Evolutionary conservation across 2,329 filamentous ascomycete genomes (phyloP), one percentile per base, ranked within the genome.

Genomic region (Alternaria solani): DNA sequence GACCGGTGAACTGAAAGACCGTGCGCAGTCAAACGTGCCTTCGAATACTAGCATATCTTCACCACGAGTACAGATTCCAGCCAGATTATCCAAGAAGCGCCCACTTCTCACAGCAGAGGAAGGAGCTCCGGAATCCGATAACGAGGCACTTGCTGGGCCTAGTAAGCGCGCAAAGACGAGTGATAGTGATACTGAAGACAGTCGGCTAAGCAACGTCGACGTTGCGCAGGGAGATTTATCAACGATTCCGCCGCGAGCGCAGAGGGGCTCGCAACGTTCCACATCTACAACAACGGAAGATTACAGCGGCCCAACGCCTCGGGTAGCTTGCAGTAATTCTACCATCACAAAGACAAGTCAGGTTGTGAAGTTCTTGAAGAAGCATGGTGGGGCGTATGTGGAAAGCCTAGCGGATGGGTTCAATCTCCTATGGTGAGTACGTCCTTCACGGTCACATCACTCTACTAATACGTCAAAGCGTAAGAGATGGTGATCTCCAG

Each of bases 401-500:
- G 67, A 78, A 0, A 65, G 71, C 7, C 66, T 79, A 12, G 74
- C 75, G n/a, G 68, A 71, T 14, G 57, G 56, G 11, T 75, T 68
- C 71, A 76, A 73, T 47, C 55, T 78, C 30, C 61, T 78, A 25
- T 77, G 75, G 75, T 77, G 57, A 64, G 74, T 36, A 38, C 18
- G 61, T 9, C 14, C 8, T 36, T n/a, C 25, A 20, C 14, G n/a
- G 38, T 12, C 14, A 1, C 26, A 23, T 12, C 51, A 25, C 34
- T 26, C 34, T 54, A 23, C 68, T 75, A 61, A 76, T 28, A 5
- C 16, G 3, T 20, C 8, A 23, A 59, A 79, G 83, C 59, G 75
- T 83, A 2, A 75, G 75, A 30, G 65, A 77, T 26, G 75, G 75
- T 7, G 65, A 74, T 12, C 65, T 85, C 2, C 72, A 74, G 32